phyloP scores from a whole-genome alignment of 176 grass and related monocot species.

The Areca catechu region DNA sequence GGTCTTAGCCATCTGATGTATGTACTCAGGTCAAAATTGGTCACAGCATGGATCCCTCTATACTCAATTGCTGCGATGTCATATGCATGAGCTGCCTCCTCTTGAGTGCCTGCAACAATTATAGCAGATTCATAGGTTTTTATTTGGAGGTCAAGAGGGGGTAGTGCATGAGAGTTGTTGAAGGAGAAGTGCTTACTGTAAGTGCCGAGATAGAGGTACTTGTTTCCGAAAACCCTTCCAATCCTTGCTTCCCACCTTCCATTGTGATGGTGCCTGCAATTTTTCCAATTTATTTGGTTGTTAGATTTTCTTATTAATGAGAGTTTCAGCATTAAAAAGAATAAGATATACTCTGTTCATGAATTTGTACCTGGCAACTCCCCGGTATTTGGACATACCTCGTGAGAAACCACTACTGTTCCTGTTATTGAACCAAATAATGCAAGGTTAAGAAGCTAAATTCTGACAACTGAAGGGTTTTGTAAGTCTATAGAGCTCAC shows the following conservation, averaged over 20 bases:
- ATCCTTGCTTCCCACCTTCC: constrained; percentile 62
- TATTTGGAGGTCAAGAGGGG: too few relatives aligned
- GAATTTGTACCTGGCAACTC: constrained; percentile 44
- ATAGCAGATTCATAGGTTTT: too few relatives aligned
- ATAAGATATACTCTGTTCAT: not conserved
- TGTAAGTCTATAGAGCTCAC: not conserved
- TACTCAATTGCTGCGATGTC: constrained; percentile 80
- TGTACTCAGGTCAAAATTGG: constrained; percentile 66
- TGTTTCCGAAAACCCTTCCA: constrained; percentile 65
- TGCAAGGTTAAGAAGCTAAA: not conserved
- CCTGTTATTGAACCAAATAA: constrained; percentile 16
- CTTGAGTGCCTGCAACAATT: constrained; percentile 40
- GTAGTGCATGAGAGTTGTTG: not conserved
- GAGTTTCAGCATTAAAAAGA: too few relatives aligned
- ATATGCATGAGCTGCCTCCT: constrained; percentile 58
- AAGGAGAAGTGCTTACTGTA: constrained; percentile 29
- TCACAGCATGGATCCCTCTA: constrained; percentile 67
- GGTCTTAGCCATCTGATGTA: constrained; percentile 74
- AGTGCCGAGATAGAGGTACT: constrained; percentile 70
- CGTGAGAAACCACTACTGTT: constrained; percentile 71
- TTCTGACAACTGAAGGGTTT: not conserved
- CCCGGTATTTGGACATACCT: constrained; percentile 68
- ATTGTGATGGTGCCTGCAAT: constrained; percentile 61
- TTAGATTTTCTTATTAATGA: too few relatives aligned
- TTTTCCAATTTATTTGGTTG: not conserved